These are phyloP conservation scores for Paraphaeosphaeria minitans DNA, from an alignment of 2,329 filamentous ascomycete species.

Conservation along the genomic window DNA sequence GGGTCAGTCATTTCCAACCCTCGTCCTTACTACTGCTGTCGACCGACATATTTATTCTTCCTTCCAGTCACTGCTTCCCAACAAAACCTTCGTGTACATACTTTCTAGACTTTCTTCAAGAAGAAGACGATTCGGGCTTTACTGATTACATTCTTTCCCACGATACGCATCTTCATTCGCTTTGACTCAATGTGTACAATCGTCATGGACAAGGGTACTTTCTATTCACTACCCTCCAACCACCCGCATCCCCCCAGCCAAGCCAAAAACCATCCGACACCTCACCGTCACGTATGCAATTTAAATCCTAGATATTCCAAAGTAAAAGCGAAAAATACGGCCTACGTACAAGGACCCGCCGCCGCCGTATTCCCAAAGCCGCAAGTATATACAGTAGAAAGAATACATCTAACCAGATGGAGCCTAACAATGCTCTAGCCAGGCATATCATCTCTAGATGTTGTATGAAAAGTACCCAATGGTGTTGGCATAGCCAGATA, in stretches of 20 bases:
- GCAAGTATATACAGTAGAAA: conserved; percentile 5
- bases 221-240: too few species aligned
- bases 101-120: neutral
- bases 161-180: too few species aligned
- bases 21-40: neutral
- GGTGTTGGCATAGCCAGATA: conserved; percentile 47
- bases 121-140: neutral
- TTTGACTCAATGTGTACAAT: too few species aligned
- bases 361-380: neutral
- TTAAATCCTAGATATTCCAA: neutral
- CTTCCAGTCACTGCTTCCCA: neutral
- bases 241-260: too few species aligned
- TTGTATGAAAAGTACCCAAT: conserved; percentile 44
- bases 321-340: neutral
- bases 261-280: too few species aligned
- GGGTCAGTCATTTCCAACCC: neutral
- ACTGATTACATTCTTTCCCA: neutral
- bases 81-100: neutral
- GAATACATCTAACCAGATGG: neutral
- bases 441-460: conserved; percentile 20
- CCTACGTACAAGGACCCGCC: conserved; percentile 3
- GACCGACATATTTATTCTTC: neutral
- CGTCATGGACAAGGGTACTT: too few species aligned
- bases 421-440: neutral
- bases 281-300: neutral